These are phyloP conservation scores for Xylaria sp. DNA, from an alignment of 2,329 filamentous ascomycete species.

Conservation along the genomic window DNA sequence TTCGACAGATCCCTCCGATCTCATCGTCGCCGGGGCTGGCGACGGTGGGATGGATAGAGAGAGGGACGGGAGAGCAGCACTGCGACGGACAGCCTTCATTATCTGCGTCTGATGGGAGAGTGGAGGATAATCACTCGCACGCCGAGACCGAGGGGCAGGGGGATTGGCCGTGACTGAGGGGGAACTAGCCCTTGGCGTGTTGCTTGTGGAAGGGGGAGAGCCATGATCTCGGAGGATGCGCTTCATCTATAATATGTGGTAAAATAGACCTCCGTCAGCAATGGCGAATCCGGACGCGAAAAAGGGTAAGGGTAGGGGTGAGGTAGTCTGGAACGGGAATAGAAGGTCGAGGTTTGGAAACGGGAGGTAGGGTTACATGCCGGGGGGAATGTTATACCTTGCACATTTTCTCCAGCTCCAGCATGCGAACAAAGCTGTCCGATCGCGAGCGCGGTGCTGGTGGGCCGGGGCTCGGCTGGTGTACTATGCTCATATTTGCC, in stretches of 20 bases:
- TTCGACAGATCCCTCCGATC: conserved; percentile 37
- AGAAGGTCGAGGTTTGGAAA: conserved; percentile 26
- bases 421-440: conserved; percentile 67
- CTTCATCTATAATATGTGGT: conserved; percentile 52
- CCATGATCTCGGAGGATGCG: conserved; percentile 51
- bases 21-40: conserved; percentile 41
- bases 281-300: conserved; percentile 45
- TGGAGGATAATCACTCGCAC: conserved; percentile 49
- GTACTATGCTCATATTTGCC: conserved; percentile 50
- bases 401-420: conserved; percentile 67
- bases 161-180: conserved; percentile 46
- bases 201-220: conserved; percentile 44
- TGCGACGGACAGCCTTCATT: conserved; percentile 50
- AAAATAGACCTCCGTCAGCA: conserved; percentile 44
- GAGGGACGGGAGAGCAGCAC: conserved; percentile 49
- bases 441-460: conserved; percentile 50
- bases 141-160: conserved; percentile 49
- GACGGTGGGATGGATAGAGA: conserved; percentile 50
- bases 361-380: conserved; percentile 46
- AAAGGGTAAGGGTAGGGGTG: conserved; percentile 37
- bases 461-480: conserved; percentile 44
- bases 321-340: conserved; percentile 33
- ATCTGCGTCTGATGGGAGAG: conserved; percentile 51
- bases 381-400: conserved; percentile 60
- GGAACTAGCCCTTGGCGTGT: conserved; percentile 46